Evolutionary conservation across 257 asterid species (phyloP).

Genomic region (Jaltomata sinuosa): DNA sequence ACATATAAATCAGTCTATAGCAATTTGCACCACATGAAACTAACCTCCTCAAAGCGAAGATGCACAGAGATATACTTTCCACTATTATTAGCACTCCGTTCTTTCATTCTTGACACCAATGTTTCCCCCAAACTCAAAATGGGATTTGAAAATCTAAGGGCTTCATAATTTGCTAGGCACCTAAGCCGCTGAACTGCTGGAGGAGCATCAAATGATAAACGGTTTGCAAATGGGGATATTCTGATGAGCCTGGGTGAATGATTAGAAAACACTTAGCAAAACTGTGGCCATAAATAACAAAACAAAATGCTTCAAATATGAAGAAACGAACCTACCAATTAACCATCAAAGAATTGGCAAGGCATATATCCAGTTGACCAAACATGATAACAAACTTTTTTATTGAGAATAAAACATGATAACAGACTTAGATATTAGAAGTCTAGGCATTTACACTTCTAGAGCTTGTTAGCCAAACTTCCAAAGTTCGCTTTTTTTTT

Average conservation of each 20-base stretch:
- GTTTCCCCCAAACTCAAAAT: constrained; percentile 60
- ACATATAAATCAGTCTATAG: constrained; percentile 1
- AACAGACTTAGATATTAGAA: not conserved
- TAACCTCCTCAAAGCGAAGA: constrained; percentile 99
- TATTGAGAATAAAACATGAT: not conserved
- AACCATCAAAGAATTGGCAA: not conserved
- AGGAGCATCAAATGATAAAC: constrained; percentile 87
- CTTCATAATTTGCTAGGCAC: constrained; percentile 92
- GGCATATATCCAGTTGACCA: not conserved
- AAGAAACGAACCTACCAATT: not conserved
- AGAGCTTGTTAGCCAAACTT: not conserved
- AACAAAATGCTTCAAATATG: constrained; percentile 5
- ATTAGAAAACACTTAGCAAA: not conserved
- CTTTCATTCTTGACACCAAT: constrained; percentile 84
- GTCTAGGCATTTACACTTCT: not conserved
- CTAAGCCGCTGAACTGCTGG: constrained; percentile 80
- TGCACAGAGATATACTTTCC: constrained; percentile 96
- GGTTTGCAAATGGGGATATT: constrained; percentile 93
- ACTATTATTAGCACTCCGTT: constrained; percentile 65
- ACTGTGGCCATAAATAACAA: not conserved
- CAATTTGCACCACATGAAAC: constrained; percentile 14
- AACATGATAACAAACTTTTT: not conserved
- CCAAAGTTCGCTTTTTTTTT: not conserved
- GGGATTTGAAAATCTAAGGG: constrained; percentile 70
- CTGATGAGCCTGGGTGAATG: constrained; percentile 59